Conservation (phyloP, 106 monocot genomes). For the Platanthera zijinensis region DNA sequence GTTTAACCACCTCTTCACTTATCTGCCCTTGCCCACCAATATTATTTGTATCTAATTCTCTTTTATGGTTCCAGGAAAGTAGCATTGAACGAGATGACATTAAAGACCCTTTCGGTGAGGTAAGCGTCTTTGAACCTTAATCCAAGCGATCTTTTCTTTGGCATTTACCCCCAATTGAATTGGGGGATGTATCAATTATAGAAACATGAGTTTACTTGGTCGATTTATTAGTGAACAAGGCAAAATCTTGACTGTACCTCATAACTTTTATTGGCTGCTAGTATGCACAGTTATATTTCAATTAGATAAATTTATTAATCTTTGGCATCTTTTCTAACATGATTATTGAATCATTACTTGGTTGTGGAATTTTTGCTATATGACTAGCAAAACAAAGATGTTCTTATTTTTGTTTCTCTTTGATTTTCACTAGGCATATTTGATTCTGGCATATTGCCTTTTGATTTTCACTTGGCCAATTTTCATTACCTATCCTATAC, state of each 20-base stretch:
- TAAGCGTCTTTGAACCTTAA: slow-evolving; percentile 9
- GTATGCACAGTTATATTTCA: not conserved
- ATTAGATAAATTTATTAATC: not conserved
- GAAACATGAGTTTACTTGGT: too few species aligned
- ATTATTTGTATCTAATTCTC: not conserved
- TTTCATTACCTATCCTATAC: too few species aligned
- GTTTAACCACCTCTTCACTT: slow-evolving; percentile 6
- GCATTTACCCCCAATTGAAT: too few species aligned
- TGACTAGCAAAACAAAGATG: not conserved
- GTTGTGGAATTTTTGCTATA: not conserved
- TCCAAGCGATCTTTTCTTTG: too few species aligned
- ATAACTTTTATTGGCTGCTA: not conserved
- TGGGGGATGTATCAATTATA: too few species aligned
- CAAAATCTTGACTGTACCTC: not conserved
- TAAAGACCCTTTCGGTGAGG: slow-evolving; percentile 88
- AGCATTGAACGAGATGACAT: slow-evolving; percentile 79
- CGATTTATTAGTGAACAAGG: too few species aligned
- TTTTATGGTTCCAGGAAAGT: slow-evolving; percentile 56
- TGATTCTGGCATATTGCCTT: too few species aligned
- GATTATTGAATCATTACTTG: not conserved
- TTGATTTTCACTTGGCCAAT: too few species aligned
- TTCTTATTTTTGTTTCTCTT: not conserved
- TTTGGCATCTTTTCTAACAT: not conserved
- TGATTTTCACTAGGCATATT: too few species aligned
- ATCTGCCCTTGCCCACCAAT: not conserved